A percentile compares a stretch with the other conserved stretches of the same genome.
phyloP scores from a whole-genome alignment of 805 yeast genomes.

The Metschnikowia vanudenii region DNA sequence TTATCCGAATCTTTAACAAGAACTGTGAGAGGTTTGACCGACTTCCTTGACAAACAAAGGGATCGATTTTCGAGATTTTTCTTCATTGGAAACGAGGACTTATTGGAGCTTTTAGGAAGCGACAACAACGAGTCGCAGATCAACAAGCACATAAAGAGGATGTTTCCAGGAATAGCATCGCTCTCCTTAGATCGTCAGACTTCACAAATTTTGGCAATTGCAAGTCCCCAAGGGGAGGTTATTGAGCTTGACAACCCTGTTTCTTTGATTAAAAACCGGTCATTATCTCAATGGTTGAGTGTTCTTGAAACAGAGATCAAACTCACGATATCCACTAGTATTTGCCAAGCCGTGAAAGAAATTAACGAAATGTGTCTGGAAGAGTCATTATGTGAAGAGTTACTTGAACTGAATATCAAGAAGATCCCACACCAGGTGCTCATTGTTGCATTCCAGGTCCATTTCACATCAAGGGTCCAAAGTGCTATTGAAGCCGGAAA shows the following conservation, averaged over 20 bases:
- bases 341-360: slow-evolving; percentile 28
- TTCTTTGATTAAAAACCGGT: slow-evolving; percentile 37
- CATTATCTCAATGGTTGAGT: slow-evolving; percentile 61
- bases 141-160: slow-evolving; percentile 61
- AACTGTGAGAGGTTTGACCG: slow-evolving; percentile 65
- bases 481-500: slow-evolving; percentile 14
- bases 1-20: slow-evolving; percentile 54
- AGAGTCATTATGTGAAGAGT: slow-evolving; percentile 6
- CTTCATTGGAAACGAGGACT: slow-evolving; percentile 87
- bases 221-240: slow-evolving; percentile 66
- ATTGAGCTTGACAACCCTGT: slow-evolving; percentile 46
- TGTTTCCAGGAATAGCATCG: slow-evolving; percentile 64
- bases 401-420: slow-evolving; percentile 28
- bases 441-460: slow-evolving; percentile 53
- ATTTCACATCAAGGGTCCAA: slow-evolving; percentile 51
- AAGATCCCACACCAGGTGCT: slow-evolving; percentile 55
- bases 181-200: slow-evolving; percentile 36
- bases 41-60: slow-evolving; percentile 79
- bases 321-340: slow-evolving; percentile 41
- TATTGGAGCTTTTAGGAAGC: slow-evolving; percentile 78
- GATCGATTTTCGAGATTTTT: slow-evolving; percentile 76
- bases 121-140: slow-evolving; percentile 45
- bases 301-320: slow-evolving; percentile 56
- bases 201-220: slow-evolving; percentile 43
- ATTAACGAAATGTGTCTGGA: slow-evolving; percentile 4